A percentile compares a stretch with the other conserved stretches of the same genome.
Conservation (phyloP, 2,329 filamentous ascomycete genomes). For the Leptographium procerum region DNA sequence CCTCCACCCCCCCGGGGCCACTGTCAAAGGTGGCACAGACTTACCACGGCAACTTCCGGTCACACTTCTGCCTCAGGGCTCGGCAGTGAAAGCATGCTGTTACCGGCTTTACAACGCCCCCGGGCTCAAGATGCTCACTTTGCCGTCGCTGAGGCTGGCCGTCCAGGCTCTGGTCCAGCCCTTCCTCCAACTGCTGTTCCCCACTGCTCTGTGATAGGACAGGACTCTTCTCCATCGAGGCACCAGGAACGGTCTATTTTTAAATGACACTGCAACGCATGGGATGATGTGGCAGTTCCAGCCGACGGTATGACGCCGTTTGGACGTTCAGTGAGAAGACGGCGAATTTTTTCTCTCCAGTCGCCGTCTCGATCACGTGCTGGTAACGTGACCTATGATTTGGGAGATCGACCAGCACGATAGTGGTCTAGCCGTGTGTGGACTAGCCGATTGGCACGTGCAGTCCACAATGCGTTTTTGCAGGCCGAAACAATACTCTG, state of each 20-base stretch:
- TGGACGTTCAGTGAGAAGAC: neutral
- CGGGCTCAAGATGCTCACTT: neutral
- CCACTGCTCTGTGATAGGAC: neutral
- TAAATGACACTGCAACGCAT: neutral
- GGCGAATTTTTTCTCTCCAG: neutral
- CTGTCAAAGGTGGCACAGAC: neutral
- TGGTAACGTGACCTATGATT: too few relatives aligned
- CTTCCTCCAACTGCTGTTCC: neutral
- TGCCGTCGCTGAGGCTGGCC: neutral
- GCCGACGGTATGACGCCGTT: neutral
- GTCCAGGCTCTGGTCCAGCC: neutral
- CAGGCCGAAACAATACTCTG: too few relatives aligned
- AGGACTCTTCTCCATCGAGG: neutral
- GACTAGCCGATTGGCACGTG: neutral
- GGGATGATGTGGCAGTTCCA: neutral
- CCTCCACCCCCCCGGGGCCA: too few relatives aligned
- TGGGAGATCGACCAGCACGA: too few relatives aligned
- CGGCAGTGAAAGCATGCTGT: slow-evolving; percentile 14
- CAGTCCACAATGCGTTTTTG: too few relatives aligned
- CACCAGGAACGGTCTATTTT: neutral
- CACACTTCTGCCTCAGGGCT: slow-evolving; percentile 10
- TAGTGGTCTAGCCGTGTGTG: neutral
- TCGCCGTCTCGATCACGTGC: neutral
- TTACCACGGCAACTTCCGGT: slow-evolving; percentile 12
- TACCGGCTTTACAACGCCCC: slow-evolving; percentile 6